Conservation (phyloP, 148 eudicot species). For the Nepenthes gracilis region DNA sequence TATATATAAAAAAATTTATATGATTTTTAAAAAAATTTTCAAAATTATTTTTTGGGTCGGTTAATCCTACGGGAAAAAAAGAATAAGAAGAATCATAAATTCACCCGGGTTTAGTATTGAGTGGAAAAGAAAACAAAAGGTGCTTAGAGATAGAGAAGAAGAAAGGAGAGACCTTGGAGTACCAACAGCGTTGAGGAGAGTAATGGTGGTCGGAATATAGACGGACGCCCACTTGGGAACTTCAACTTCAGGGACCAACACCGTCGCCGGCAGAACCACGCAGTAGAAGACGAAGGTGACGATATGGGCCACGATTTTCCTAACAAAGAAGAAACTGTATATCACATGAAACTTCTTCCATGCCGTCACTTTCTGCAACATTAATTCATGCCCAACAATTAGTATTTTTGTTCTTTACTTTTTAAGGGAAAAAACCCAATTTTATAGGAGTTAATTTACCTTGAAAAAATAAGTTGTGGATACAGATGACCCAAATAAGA, state of each 20-base stretch:
- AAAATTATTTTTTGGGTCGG: too few species aligned
- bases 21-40: too few species aligned
- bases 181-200: conserved; percentile 67
- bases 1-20: too few species aligned
- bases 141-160: background rate
- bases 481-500: too few species aligned
- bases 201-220: conserved; percentile 52
- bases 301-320: conserved; percentile 69
- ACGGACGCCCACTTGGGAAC: conserved; percentile 83
- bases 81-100: too few species aligned
- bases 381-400: background rate
- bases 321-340: conserved; percentile 81
- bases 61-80: too few species aligned
- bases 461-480: too few species aligned
- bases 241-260: conserved; percentile 56
- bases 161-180: conserved; percentile 53
- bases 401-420: too few species aligned
- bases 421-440: too few species aligned
- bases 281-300: conserved; percentile 80
- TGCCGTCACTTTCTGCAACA: conserved; percentile 53
- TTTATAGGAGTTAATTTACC: too few species aligned
- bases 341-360: conserved; percentile 80
- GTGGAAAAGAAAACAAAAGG: too few species aligned
- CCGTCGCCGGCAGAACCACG: conserved; percentile 59
- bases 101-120: too few species aligned